These are phyloP conservation scores for Leucocoprinus sp. DNA, from an alignment of 768 basidiomycete species.

Conservation along the genomic window DNA sequence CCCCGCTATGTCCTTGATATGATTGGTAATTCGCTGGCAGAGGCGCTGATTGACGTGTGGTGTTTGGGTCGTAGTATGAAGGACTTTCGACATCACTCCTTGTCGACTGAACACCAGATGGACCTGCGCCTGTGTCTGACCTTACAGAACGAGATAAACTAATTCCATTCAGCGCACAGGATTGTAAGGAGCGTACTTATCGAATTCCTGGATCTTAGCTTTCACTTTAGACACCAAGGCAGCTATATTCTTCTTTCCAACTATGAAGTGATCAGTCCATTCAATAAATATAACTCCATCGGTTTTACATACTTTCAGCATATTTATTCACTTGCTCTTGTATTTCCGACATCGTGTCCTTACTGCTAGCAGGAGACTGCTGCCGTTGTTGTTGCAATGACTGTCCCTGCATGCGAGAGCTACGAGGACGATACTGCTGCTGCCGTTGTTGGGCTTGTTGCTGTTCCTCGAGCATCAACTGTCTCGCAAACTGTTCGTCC, in stretches of 20 bases:
- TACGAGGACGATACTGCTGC: constrained; percentile 18
- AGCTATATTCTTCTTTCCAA: constrained; percentile 73
- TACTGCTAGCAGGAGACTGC: constrained; percentile 18
- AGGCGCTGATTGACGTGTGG: constrained; percentile 1
- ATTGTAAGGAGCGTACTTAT: constrained; percentile 32
- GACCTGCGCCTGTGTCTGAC: constrained; percentile 9
- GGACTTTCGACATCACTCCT: not conserved
- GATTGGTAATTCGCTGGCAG: constrained; percentile 8
- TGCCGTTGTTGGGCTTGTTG: constrained; percentile 31
- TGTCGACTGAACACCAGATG: constrained; percentile 9
- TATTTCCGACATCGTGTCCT: constrained; percentile 56
- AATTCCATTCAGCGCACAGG: not conserved
- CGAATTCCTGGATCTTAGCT: constrained; percentile 78
- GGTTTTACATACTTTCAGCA: constrained; percentile 57
- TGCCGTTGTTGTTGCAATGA: not conserved
- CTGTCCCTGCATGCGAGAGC: constrained; percentile 8
- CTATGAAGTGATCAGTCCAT: constrained; percentile 24
- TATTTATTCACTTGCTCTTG: constrained; percentile 69
- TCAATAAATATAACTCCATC: not conserved
- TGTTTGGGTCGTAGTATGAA: constrained; percentile 8
- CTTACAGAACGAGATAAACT: not conserved
- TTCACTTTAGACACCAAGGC: constrained; percentile 68
- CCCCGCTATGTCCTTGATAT: constrained; percentile 9
- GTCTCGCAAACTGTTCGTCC: constrained; percentile 73
- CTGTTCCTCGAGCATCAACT: constrained; percentile 59